These are phyloP conservation scores for Fusarium compactum DNA, from an alignment of 2,329 filamentous ascomycete genomes.

Conservation along the genomic window DNA sequence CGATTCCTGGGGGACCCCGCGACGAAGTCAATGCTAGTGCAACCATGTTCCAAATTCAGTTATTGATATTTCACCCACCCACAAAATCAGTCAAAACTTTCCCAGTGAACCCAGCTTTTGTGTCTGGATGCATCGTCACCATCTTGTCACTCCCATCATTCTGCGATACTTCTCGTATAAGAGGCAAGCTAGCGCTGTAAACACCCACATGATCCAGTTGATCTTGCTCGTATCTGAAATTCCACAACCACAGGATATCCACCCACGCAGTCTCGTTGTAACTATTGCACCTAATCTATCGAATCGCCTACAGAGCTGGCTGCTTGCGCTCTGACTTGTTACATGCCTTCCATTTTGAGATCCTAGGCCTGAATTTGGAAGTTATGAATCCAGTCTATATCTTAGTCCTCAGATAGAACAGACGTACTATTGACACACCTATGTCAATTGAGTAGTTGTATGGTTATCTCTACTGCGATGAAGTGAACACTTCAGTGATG, in stretches of 20 bases:
- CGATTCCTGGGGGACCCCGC: conserved; percentile 10
- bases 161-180: conserved; percentile 12
- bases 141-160: background rate
- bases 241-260: background rate
- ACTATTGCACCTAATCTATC: background rate
- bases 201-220: conserved; percentile 9
- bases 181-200: conserved; percentile 2
- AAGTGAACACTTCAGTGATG: background rate
- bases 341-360: background rate
- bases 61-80: background rate
- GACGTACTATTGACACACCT: background rate
- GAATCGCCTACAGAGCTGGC: background rate
- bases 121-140: background rate
- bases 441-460: background rate
- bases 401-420: background rate
- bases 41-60: background rate
- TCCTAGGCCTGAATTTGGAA: background rate
- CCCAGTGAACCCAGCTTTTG: background rate
- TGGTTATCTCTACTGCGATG: background rate
- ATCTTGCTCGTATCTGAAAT: conserved; percentile 29
- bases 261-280: background rate
- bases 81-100: background rate
- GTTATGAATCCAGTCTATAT: background rate
- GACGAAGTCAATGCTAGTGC: conserved; percentile 1
- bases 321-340: background rate